These are phyloP conservation scores for Phytopythium montanum DNA, from an alignment of 352 stramenopile species.

Conservation along the genomic window DNA sequence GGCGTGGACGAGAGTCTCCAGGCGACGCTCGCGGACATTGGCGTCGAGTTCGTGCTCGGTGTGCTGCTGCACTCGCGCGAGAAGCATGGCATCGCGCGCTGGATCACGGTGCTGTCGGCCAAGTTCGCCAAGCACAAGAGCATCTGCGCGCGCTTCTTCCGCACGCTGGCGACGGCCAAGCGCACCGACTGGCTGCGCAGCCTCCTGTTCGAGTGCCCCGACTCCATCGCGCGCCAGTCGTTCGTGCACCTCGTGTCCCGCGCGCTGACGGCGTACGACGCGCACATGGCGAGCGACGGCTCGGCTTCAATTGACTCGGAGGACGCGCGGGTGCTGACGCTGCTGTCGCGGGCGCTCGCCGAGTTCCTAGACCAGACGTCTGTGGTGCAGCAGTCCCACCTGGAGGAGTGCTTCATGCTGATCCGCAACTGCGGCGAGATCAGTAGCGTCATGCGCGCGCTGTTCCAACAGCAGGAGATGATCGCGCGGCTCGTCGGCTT, in stretches of 20 bases:
- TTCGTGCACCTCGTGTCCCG: constrained; percentile 82
- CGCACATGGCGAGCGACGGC: constrained; percentile 31
- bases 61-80: constrained; percentile 87
- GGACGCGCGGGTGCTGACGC: constrained; percentile 15
- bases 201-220: constrained; percentile 81
- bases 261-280: constrained; percentile 64
- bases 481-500: constrained; percentile 78
- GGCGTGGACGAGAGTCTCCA: constrained; percentile 56
- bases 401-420: constrained; percentile 88
- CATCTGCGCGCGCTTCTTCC: constrained; percentile 73
- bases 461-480: constrained; percentile 64
- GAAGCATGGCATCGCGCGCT: constrained; percentile 81
- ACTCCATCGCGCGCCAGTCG: constrained; percentile 82
- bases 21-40: constrained; percentile 72
- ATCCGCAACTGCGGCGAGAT: constrained; percentile 73
- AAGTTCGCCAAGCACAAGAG: constrained; percentile 74
- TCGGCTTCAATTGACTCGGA: background rate
- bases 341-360: constrained; percentile 14
- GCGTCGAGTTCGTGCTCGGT: constrained; percentile 84
- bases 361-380: constrained; percentile 72
- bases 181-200: constrained; percentile 53
- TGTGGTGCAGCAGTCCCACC: constrained; percentile 72
- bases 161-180: constrained; percentile 49
- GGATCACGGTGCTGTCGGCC: constrained; percentile 68
- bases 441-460: constrained; percentile 39